Base-by-base conservation (phyloP, 208 protist species). In the Leishmania tropica region DNA sequence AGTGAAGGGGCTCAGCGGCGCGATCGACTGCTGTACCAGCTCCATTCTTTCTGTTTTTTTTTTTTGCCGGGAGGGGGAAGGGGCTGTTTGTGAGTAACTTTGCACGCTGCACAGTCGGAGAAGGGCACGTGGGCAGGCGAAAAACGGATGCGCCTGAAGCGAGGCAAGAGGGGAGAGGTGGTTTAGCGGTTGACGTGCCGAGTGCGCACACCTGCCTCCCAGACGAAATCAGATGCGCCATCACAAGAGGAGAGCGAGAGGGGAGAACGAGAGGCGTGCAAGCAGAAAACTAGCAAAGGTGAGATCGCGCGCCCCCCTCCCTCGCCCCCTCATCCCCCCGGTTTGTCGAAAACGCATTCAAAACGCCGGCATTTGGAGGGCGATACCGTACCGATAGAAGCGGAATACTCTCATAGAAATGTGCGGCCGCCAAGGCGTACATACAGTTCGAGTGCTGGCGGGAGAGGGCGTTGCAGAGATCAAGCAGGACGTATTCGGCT, bases 1-100 rank as follows among this genome's bases (percentile, higher is more conserved):
- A 78, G 95, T 86, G 71, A 93, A 94, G 8, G 93, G 90, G 47
- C 86, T 91, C n/a, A 97, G 83, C 1, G 92, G 94, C 31, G 62
- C 76, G 13, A 94, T 78, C n/a, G 79, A 88, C 31, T 79, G 45
- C 28, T 83, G 79, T n/a, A 89, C 83, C 0, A 35, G 19, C 13
- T 96, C 83, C 93, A 96, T 96, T 37, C 37, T 28, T 2, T 24
- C 70, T 54, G 68, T 15, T 51, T 68, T 68, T 19, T 68, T 68
- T 37, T 7, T 40, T 28, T 47, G 4, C 21, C 4, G 21, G 24
- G 28, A 2, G 15, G 11, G 40, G 7, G 58, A 15, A 64, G 28
- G 21, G 15, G 28, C 13, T 6, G 7, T 19, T 62, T 58, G 21
- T 3, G 15, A 37, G 62, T 68, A 31, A n/a, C 28, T 0, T 28